Evolutionary conservation across 139 green algal species (phyloP).

Genomic region (Volvox reticuliferus): DNA sequence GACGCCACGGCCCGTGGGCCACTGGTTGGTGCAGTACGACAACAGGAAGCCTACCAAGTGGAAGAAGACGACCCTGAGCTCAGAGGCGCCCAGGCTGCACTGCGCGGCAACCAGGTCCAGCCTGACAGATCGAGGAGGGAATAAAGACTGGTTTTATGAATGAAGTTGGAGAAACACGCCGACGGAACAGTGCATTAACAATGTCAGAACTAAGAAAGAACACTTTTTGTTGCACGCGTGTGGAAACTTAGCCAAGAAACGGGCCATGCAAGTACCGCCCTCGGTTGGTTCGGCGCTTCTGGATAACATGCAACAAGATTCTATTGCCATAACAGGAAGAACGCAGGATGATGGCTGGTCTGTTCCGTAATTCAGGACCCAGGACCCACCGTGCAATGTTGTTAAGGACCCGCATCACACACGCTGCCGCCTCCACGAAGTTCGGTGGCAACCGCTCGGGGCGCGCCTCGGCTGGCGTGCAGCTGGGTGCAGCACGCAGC

Average conservation of each 20-base stretch:
- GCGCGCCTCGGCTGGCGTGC: constrained; percentile 60
- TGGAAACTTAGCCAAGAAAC: too few relatives aligned
- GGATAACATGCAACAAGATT: too few relatives aligned
- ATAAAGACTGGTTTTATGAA: too few relatives aligned
- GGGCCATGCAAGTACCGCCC: too few relatives aligned
- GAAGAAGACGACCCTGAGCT: constrained; percentile 69
- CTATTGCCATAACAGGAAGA: too few relatives aligned
- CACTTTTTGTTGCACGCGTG: too few relatives aligned
- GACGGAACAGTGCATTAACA: too few relatives aligned
- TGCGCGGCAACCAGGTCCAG: constrained; percentile 69
- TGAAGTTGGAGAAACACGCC: too few relatives aligned
- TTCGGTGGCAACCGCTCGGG: constrained; percentile 65
- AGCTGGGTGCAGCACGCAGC: constrained; percentile 68
- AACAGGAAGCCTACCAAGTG: constrained; percentile 72
- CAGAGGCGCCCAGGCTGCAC: constrained; percentile 55
- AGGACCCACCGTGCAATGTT: constrained; percentile 57
- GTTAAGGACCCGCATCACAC: constrained; percentile 67
- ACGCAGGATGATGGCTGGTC: too few relatives aligned
- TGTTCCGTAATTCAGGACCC: too few relatives aligned
- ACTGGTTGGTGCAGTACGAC: constrained; percentile 66
- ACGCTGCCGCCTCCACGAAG: constrained; percentile 63
- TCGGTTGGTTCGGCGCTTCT: too few relatives aligned
- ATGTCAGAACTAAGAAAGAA: too few relatives aligned
- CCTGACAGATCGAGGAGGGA: background rate
- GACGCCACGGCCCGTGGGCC: background rate